phyloP scores from a whole-genome alignment of 139 green algal genomes.

The Yamagishiella unicocca region DNA sequence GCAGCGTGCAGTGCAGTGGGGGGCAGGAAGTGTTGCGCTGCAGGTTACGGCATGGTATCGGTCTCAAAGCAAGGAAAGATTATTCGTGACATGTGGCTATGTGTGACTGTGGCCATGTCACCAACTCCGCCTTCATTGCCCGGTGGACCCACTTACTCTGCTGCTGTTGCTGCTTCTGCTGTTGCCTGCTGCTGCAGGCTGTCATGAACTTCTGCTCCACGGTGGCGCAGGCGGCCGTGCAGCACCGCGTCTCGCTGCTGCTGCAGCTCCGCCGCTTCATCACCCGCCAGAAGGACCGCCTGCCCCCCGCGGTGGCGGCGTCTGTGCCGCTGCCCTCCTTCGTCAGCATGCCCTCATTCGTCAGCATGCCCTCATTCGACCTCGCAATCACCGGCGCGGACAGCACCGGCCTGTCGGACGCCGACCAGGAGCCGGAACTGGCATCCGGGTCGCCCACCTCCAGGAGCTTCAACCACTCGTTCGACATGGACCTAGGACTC shows the following conservation, averaged over 20 bases:
- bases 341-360: slow-evolving; percentile 40
- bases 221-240: slow-evolving; percentile 17
- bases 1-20: no score
- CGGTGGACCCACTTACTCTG: neutral
- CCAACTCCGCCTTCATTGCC: neutral
- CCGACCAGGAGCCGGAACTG: neutral
- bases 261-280: slow-evolving; percentile 52
- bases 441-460: neutral
- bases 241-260: slow-evolving; percentile 58
- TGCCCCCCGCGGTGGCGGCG: slow-evolving; percentile 28
- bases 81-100: no score
- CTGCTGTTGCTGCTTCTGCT: neutral
- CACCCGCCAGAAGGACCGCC: slow-evolving; percentile 16
- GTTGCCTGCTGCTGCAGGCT: slow-evolving; percentile 38
- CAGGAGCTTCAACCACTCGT: neutral
- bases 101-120: no score
- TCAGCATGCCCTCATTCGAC: slow-evolving; percentile 30
- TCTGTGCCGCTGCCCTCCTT: slow-evolving; percentile 28
- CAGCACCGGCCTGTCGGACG: neutral
- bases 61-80: no score
- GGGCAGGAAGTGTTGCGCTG: no score
- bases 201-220: slow-evolving; percentile 52
- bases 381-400: neutral
- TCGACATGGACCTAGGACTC: neutral
- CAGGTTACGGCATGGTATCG: no score